Conservation (phyloP, 768 basidiomycete genomes). For the Suillus tomentosus region DNA sequence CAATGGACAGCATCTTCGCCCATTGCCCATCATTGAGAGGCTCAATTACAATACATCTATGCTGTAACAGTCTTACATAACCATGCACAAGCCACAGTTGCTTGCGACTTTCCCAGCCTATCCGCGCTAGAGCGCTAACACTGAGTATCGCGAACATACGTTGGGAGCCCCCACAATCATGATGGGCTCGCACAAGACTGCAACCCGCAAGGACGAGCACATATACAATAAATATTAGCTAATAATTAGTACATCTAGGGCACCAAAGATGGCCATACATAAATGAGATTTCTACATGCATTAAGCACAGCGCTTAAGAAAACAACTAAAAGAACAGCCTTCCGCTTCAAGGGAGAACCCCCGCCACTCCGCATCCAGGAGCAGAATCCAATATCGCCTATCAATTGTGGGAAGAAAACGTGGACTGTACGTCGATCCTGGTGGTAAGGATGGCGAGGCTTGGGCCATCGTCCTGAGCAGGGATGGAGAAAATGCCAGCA, state of each 20-base stretch:
- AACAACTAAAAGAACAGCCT: background rate
- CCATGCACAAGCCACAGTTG: background rate
- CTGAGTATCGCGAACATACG: background rate
- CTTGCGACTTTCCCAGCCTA: background rate
- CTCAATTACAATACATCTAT: background rate
- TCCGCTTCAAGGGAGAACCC: background rate
- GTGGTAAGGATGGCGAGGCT: slow-evolving; percentile 21
- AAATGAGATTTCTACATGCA: background rate
- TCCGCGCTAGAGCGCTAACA: background rate
- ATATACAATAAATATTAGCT: background rate
- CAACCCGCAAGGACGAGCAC: background rate
- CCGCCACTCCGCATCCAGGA: background rate
- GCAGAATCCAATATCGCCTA: background rate
- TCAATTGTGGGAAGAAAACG: background rate
- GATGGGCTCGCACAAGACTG: background rate
- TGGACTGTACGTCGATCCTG: background rate
- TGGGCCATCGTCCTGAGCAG: slow-evolving; percentile 44
- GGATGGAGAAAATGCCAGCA: slow-evolving; percentile 9
- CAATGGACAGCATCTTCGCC: background rate
- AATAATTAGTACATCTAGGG: background rate
- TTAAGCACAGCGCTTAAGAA: background rate
- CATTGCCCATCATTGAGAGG: background rate
- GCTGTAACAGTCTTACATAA: background rate
- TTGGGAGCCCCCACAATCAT: background rate
- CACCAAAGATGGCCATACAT: background rate